Conservation (phyloP, 495 filamentous ascomycete genomes). For the Penicillium atrosanguineum region DNA sequence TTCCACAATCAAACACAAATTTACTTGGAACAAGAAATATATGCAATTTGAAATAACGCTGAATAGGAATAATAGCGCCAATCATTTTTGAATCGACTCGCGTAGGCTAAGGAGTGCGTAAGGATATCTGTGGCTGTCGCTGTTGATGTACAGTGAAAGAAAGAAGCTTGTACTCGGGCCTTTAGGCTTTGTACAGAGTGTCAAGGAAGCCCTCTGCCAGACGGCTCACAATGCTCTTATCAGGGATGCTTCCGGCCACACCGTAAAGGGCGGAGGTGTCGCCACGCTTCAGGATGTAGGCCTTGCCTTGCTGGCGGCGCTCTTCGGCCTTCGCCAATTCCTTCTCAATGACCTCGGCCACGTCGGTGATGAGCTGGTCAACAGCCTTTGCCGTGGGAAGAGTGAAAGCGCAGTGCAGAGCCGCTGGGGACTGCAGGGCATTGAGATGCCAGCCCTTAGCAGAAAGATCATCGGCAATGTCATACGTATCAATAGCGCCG, state of each 20-base stretch:
- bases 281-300: constrained; percentile 45
- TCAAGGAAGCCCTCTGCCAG: constrained; percentile 91
- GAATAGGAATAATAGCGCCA: constrained; percentile 13
- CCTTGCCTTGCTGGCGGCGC: constrained; percentile 63
- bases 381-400: constrained; percentile 76
- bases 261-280: constrained; percentile 91
- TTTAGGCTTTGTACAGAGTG: constrained; percentile 88
- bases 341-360: constrained; percentile 73
- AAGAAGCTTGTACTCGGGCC: neutral
- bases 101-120: neutral
- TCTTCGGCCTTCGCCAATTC: constrained; percentile 76
- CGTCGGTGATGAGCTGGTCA: constrained; percentile 73
- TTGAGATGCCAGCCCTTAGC: constrained; percentile 92
- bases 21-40: constrained; percentile 16
- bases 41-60: constrained; percentile 22
- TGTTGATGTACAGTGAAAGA: constrained; percentile 15
- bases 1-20: constrained; percentile 3
- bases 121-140: neutral
- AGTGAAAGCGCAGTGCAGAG: constrained; percentile 97
- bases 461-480: constrained; percentile 82
- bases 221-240: constrained; percentile 91
- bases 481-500: constrained; percentile 72
- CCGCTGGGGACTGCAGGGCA: constrained; percentile 84
- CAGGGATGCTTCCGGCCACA: constrained; percentile 89
- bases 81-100: constrained; percentile 5